Percentiles rank a stretch among this genome's conserved stretches.
These are phyloP conservation scores for Exophiala aquamarina DNA, from an alignment of 2,329 filamentous ascomycete species.

Conservation along the genomic window DNA sequence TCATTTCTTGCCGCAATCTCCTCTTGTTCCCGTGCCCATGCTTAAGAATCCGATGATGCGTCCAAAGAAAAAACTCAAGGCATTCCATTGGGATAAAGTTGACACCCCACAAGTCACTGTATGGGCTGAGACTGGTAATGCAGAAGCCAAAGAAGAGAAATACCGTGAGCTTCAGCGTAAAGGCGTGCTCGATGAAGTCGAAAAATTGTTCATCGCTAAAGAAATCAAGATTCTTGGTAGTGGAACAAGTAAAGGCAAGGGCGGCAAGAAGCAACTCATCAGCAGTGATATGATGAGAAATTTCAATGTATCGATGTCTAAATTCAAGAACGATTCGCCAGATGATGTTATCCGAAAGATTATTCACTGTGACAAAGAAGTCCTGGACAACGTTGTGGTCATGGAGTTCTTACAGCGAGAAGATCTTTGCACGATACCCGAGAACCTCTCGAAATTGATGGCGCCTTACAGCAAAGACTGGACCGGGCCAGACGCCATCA, in stretches of 20 bases:
- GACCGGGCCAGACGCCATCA: slow-evolving; percentile 81
- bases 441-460: slow-evolving; percentile 87
- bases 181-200: slow-evolving; percentile 95
- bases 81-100: slow-evolving; percentile 98
- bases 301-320: slow-evolving; percentile 90
- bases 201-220: slow-evolving; percentile 96
- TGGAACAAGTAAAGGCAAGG: slow-evolving; percentile 67
- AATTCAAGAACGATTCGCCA: slow-evolving; percentile 80
- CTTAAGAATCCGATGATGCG: slow-evolving; percentile 76
- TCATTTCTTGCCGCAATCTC: slow-evolving; percentile 70
- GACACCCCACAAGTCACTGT: slow-evolving; percentile 88
- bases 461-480: slow-evolving; percentile 95
- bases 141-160: slow-evolving; percentile 89
- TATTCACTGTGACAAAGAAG: slow-evolving; percentile 88
- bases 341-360: slow-evolving; percentile 90
- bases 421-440: slow-evolving; percentile 86
- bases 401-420: slow-evolving; percentile 97
- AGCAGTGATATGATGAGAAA: slow-evolving; percentile 84
- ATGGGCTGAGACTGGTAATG: slow-evolving; percentile 88
- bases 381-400: slow-evolving; percentile 84
- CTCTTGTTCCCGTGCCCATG: slow-evolving; percentile 56
- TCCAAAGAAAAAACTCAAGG: slow-evolving; percentile 99
- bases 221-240: slow-evolving; percentile 86
- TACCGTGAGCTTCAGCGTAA: slow-evolving; percentile 90
- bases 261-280: slow-evolving; percentile 97